These are phyloP conservation scores for Xerocomellus dryophilus DNA, from an alignment of 768 basidiomycete genomes.

Conservation along the genomic window DNA sequence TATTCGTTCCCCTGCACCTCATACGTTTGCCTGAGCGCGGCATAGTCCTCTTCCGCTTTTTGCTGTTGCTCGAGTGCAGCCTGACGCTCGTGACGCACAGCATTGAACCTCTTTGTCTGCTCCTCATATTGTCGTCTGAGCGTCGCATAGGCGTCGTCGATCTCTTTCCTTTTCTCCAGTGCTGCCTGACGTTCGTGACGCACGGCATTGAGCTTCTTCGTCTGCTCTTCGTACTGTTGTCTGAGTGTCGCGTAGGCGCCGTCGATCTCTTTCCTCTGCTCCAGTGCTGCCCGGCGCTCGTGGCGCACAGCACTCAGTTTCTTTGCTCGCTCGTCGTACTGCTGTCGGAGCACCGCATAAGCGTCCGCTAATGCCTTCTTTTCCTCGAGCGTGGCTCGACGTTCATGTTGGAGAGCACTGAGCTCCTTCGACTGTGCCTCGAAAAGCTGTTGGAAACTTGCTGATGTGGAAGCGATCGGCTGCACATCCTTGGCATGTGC, in stretches of 20 bases:
- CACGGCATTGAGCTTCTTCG: conserved; percentile 4
- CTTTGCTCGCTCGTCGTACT: conserved; percentile 7
- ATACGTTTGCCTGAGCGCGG: neutral
- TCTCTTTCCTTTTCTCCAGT: conserved; percentile 3
- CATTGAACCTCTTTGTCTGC: too few relatives aligned
- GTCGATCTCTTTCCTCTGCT: conserved; percentile 7
- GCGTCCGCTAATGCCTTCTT: neutral
- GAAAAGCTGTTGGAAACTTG: neutral
- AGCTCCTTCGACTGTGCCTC: conserved; percentile 10
- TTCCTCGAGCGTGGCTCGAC: conserved; percentile 3
- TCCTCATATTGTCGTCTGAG: conserved; percentile 3
- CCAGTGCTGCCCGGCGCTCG: conserved; percentile 2
- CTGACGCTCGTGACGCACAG: too few relatives aligned
- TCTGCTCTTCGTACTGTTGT: conserved; percentile 12
- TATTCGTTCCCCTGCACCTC: conserved; percentile 18
- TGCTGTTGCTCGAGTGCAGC: too few relatives aligned
- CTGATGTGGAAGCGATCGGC: neutral
- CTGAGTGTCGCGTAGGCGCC: conserved; percentile 17
- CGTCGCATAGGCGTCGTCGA: neutral
- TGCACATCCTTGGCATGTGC: neutral
- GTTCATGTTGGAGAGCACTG: conserved; percentile 1
- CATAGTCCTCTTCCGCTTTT: too few relatives aligned
- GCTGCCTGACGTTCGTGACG: neutral
- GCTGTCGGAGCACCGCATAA: neutral
- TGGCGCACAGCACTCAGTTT: neutral